A percentile compares a stretch with the other conserved stretches of the same genome.
phyloP scores from a whole-genome alignment of 1,284 basidiomycete genomes.

The Coniophora puteana region DNA sequence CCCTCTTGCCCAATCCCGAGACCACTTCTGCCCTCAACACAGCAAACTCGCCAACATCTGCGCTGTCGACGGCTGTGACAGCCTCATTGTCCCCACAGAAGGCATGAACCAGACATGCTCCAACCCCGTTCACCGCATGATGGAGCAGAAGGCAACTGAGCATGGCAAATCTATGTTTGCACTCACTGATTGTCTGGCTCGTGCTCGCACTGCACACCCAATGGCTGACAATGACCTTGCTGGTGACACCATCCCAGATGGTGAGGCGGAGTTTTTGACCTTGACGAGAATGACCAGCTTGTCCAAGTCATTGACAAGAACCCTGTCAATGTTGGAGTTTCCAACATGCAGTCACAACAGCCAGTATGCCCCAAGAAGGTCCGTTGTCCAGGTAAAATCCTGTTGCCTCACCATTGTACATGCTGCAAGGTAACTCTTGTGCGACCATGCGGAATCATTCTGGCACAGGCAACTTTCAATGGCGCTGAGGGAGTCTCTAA shows the following conservation, averaged over 20 bases:
- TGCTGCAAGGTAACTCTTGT: conserved; percentile 24
- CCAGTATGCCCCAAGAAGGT: too few relatives aligned
- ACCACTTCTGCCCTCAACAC: too few relatives aligned
- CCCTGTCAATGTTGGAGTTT: conserved; percentile 6
- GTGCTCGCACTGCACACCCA: neutral
- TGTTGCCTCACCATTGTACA: conserved; percentile 16
- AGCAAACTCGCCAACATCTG: too few relatives aligned
- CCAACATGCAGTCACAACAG: conserved; percentile 1
- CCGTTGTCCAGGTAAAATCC: too few relatives aligned
- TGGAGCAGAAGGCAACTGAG: too few relatives aligned
- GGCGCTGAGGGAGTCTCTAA: conserved; percentile 20
- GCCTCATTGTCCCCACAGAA: neutral
- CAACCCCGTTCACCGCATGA: too few relatives aligned
- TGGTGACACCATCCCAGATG: too few relatives aligned
- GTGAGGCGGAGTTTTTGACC: too few relatives aligned
- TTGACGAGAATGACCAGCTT: too few relatives aligned
- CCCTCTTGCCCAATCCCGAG: too few relatives aligned
- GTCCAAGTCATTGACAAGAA: conserved; percentile 9
- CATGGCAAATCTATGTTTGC: neutral
- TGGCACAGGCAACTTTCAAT: conserved; percentile 21
- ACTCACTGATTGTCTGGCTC: neutral
- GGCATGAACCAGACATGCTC: conserved; percentile 7
- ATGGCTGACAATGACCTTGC: too few relatives aligned
- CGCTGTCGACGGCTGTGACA: conserved; percentile 8
- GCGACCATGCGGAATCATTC: conserved; percentile 16